These are phyloP conservation scores for Pythium coloratum DNA, from an alignment of 352 stramenopile genomes.

Conservation along the genomic window DNA sequence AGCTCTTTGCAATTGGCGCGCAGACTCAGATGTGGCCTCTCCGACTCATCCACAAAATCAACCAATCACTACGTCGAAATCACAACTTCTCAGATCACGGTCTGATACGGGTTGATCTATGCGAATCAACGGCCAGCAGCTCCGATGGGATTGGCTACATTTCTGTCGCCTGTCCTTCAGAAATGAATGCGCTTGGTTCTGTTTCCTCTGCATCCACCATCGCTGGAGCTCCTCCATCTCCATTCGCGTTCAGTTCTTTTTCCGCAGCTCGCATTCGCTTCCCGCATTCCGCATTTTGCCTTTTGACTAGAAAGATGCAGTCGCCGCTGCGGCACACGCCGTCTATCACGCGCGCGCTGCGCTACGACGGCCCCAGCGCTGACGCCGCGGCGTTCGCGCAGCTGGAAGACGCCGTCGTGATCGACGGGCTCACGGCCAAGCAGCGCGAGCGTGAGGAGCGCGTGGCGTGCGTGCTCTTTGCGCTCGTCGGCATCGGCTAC, in stretches of 20 bases:
- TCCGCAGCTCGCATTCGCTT: background rate
- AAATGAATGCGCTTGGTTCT: background rate
- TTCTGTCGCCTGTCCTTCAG: background rate
- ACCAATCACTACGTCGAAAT: background rate
- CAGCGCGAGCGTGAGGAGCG: slow-evolving; percentile 50
- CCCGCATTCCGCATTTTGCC: background rate
- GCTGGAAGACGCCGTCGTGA: slow-evolving; percentile 32
- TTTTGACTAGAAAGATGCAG: slow-evolving; percentile 37
- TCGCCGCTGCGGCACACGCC: slow-evolving; percentile 61
- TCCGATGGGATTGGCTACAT: slow-evolving; percentile 12
- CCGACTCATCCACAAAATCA: background rate
- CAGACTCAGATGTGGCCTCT: background rate
- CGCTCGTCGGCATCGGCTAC: slow-evolving; percentile 77
- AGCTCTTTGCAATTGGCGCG: background rate
- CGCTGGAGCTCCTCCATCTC: background rate
- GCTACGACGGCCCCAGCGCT: slow-evolving; percentile 29
- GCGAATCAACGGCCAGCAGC: slow-evolving; percentile 15
- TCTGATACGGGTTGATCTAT: slow-evolving; percentile 5
- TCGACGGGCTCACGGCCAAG: slow-evolving; percentile 20
- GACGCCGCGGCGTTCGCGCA: slow-evolving; percentile 5
- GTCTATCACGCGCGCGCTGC: slow-evolving; percentile 33
- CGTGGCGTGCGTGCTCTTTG: slow-evolving; percentile 61
- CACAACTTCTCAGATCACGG: slow-evolving; percentile 13
- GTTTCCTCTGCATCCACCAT: background rate
- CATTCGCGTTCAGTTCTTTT: background rate